Evolutionary conservation across 306 rosid genomes (phyloP), one percentile per base, ranked within the genome.

Genomic region (Luffa aegyptiaca): DNA sequence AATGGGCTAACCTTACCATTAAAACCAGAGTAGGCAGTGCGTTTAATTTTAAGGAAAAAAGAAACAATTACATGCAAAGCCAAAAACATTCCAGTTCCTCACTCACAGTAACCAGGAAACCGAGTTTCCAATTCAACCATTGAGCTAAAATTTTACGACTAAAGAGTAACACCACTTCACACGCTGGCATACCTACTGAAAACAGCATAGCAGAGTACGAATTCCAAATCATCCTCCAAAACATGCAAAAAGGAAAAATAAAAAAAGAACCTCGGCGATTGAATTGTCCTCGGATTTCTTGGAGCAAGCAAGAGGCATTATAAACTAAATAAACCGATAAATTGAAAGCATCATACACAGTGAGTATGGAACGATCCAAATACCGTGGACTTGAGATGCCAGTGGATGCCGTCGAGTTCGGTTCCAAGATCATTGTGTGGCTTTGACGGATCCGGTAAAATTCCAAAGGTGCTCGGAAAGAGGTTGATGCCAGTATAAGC

Each of bases 341-440:
- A 21, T 8, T 17, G 49, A 26, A 75, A 75, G 46, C 14, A 4
- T 48, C 26, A 7, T 17, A 75, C n/a, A 36, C 17, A 17, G 51
- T 0, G 8, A 49, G 5, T 51, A 21, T 75, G 9, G 8, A 53
- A 49, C 20, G 8, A 35, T 35, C 10, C 1, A 17, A 75, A 36
- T 80, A 91, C 98, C 86, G 57, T 83, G 86, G 97, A 87, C 81
- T 79, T 87, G 86, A 94, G 92, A 75, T 80, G 86, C 80, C 44
- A 83, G 85, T 89, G 85, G 49, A 90, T 85, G 86, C 76, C 21
- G 66, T 86, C 83, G 5, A 92, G 88, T 33, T 88, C 88, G 70
- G 8, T n/a, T 62, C 81, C 80, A 10, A 81, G 49, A 62, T 88
- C 80, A 53, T 89, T 78, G 81, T 58, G 72, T 59, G 88, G 84